Base-by-base conservation (phyloP, 345 rosid genomes). In the Eucalyptus viminalis region DNA sequence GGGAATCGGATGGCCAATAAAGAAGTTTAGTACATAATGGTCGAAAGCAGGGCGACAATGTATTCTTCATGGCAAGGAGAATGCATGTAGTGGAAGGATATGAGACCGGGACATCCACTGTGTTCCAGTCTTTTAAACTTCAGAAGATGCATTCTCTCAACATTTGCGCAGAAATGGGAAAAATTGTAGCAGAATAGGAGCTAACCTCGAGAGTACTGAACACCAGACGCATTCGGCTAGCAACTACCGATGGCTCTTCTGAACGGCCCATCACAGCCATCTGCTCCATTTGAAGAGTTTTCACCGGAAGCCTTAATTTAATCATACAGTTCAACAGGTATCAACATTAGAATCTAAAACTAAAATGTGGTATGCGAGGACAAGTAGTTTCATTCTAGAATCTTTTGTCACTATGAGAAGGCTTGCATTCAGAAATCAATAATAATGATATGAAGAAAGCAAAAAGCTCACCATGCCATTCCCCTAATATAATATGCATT, bases 241-340 rank as follows among this genome's bases (percentile, higher is more conserved):
- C 99, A 80, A 97, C 99, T 90, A 97, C 94, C 2, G 99, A 96
- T 8, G 99, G 95, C 91, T 97, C 97, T 93, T 97, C 99, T 29
- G 97, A 93, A 54, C 81, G 86, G 81, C 98, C 99, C 50, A 91
- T 92, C 62, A 95, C 98, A 8, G 99, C 99, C 99, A 96, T 95
- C 91, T 97, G 99, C 92, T 97, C 99, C 88, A 97, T 88, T 91
- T 96, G 98, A 91, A 97, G 99, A 86, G 98, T 97, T 94, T 96
- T 97, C 89, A 96, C 99, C 2, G 99, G 99, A 86, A 97, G 95
- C 99, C 99, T 97, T 92, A 12, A 72, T 50, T 86, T 47, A 91
- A 87, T 87, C 54, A 60, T 51, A 51, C 24, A 87, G 65, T 43
- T 15, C 16, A 25, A 89, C 87, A 14, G 29, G 5, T 45, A 31